Base-by-base conservation (phyloP, 2,329 filamentous ascomycete species). In the Venturia aucupariae region DNA sequence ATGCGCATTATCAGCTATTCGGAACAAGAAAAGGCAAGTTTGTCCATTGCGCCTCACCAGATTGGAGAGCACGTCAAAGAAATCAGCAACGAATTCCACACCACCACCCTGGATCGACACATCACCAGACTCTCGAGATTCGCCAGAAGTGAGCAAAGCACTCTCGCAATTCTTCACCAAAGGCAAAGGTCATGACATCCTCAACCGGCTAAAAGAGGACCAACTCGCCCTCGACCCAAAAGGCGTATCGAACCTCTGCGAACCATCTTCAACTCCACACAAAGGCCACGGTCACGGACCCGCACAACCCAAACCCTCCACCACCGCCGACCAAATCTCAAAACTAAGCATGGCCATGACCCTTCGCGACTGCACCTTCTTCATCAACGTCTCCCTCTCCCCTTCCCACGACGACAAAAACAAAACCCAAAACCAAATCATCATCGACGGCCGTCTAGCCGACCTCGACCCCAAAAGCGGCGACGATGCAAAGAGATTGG, bases 401-500 rank as follows among this genome's bases (percentile, higher is more conserved):
- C n/a, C n/a, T n/a, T n/a, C n/a, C n/a, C n/a, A n/a, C n/a, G n/a
- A n/a, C n/a, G n/a, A n/a, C n/a, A n/a, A n/a, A n/a, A n/a, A 24
- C 57, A 22, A 65, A 54, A 60, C 55, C 15, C 30, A 19, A 13
- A 38, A 44, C 66, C 51, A 22, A 22, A 35, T 38, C 6, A 8
- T 22, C 13, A 19, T 54, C 3, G 69, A 73, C 60, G 74, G 79
- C 54, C 84, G 87, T 63, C 80, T 94, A 11, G 89, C 87, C 1
- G 90, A 94, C 71, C 80, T 93, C 54, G 90, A 94, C 75, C 82
- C 89, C 70, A 94, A 94, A 77, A 87, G 86, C 65, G 79, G 82
- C 63, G 92, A 93, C 73, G 79, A 86, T 64, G 78, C 79, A 55
- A 38, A 51, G 27, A 42, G 51, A 30, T 32, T 61, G 38, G 32